phyloP scores from a whole-genome alignment of 805 yeast genomes.

The Kockiozyma suomiensis region DNA sequence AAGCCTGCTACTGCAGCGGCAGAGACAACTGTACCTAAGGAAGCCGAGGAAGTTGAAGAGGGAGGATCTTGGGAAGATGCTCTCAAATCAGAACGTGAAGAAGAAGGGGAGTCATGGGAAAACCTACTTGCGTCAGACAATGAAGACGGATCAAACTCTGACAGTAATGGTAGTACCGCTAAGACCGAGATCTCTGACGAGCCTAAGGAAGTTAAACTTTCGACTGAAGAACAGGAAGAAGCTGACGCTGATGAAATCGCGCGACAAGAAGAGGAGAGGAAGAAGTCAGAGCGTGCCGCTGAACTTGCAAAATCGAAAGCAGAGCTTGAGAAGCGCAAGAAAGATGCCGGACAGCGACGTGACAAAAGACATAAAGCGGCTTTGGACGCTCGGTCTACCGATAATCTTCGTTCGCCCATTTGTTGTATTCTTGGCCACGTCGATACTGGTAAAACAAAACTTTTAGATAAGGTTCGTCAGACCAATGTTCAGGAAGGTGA shows the following conservation, averaged over 20 bases:
- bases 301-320: constrained; percentile 32
- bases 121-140: constrained; percentile 38
- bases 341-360: constrained; percentile 45
- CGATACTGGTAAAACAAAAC: constrained; percentile 98
- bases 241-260: constrained; percentile 42
- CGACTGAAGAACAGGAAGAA: constrained; percentile 38
- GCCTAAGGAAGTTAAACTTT: constrained; percentile 40
- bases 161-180: constrained; percentile 37
- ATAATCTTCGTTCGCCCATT: constrained; percentile 93
- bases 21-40: constrained; percentile 39
- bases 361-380: constrained; percentile 45
- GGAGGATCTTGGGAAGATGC: constrained; percentile 42
- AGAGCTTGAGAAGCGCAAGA: constrained; percentile 43
- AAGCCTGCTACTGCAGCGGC: constrained; percentile 36
- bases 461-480: constrained; percentile 95
- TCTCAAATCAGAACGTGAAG: constrained; percentile 32
- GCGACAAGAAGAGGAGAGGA: constrained; percentile 38
- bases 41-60: constrained; percentile 48
- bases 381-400: constrained; percentile 44
- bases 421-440: constrained; percentile 99
- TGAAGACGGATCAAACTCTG: constrained; percentile 30
- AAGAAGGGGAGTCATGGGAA: constrained; percentile 35
- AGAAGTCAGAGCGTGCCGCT: constrained; percentile 18
- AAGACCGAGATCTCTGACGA: constrained; percentile 40
- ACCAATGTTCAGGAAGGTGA: constrained; percentile 99